Percentiles rank a stretch among this genome's conserved stretches.
Conservation (phyloP, 2,329 filamentous ascomycete species). For the Penicillium sp. region DNA sequence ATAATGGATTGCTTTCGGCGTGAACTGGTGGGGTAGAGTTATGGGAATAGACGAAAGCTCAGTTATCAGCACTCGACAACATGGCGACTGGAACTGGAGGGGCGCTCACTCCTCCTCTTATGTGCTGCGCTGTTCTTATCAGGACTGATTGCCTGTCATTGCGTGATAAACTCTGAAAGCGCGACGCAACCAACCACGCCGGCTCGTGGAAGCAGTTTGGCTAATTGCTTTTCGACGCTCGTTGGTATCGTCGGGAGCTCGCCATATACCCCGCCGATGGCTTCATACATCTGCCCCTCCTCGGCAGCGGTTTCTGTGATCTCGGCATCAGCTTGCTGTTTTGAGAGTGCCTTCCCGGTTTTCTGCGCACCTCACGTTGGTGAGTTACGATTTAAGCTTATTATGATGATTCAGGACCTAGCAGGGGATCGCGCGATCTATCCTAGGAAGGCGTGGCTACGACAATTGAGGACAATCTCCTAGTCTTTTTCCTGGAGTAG, state of each 20-base stretch:
- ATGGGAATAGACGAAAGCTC: neutral
- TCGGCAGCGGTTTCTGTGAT: too few relatives aligned
- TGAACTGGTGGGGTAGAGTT: neutral
- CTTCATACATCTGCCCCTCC: neutral
- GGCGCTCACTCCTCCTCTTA: neutral
- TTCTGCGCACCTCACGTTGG: too few relatives aligned
- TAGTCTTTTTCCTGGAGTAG: too few relatives aligned
- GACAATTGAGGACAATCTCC: too few relatives aligned
- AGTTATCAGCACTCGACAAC: neutral
- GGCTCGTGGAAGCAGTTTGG: neutral
- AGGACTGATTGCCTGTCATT: neutral
- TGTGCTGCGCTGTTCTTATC: neutral
- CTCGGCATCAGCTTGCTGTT: too few relatives aligned
- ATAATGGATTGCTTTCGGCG: neutral
- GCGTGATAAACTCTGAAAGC: slow-evolving; percentile 2
- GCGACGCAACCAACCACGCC: neutral
- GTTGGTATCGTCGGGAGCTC: neutral
- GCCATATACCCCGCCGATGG: slow-evolving; percentile 14
- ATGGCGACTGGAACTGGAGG: neutral
- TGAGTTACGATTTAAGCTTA: too few relatives aligned
- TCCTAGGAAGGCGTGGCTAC: too few relatives aligned
- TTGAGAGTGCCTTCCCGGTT: too few relatives aligned
- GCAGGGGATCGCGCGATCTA: too few relatives aligned
- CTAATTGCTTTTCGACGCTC: neutral
- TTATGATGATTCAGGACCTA: too few relatives aligned